Evolutionary conservation across 257 asterid genomes (phyloP), one percentile per base, ranked within the genome.

Genomic region (Petunia axillaris): DNA sequence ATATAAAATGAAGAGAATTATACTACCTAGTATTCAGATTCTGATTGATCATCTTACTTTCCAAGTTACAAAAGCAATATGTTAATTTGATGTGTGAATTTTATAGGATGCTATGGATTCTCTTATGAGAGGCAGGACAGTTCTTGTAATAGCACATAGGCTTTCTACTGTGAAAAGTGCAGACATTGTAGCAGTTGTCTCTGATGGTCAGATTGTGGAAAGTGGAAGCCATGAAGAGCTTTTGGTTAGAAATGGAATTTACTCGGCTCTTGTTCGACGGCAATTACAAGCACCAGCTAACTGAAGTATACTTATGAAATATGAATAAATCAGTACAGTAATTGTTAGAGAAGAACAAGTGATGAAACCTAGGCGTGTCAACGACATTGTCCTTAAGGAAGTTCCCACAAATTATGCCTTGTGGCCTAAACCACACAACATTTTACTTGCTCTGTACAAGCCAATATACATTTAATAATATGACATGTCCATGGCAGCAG

Each of bases 81-180:
- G 40, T 60, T n/a, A n/a, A 43, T 5, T 43, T 43, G 52, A 8
- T n/a, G 39, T 67, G 75, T n/a, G 55, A 43, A 67, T 67, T 3
- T 0, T 59, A 81, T 50, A 89, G 93, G 96, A 93, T 77, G 98
- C 94, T 2, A 92, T 91, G 97, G 95, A 94, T 80, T 93, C 96
- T 11, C 87, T 91, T n/a, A 91, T 93, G 98, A 87, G 85, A 85
- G 92, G 96, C 35, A 86, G 98, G 85, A 90, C 94, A 0, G 98
- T 91, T 76, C 87, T 91, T 25, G 98, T 93, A 35, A 93, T 93
- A 81, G 98, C 98, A 11, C 96, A 93, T 39, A 87, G 97, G 87
- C 95, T 93, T 52, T 93, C 98, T 8, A 90, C 97, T 0, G 98
- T 93, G 6, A 89, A 93, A 82, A 91, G 87, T 38, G 98, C 97